Conservation (phyloP, 805 yeast species). For the Lipomyces mesembrius region DNA sequence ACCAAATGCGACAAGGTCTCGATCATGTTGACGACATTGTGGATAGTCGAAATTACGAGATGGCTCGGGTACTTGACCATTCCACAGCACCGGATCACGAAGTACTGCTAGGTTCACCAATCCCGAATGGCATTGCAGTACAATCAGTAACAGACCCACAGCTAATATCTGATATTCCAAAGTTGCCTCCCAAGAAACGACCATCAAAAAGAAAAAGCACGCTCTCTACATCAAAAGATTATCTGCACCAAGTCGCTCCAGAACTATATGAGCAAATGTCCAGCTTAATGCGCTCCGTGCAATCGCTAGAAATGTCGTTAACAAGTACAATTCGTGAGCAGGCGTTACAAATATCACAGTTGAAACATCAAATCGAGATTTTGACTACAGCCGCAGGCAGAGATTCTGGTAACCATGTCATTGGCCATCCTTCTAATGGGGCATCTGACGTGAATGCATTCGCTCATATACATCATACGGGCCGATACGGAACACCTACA, state of each 20-base stretch:
- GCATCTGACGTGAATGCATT: background rate
- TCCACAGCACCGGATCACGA: background rate
- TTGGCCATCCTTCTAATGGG: constrained; percentile 4
- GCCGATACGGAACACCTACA: constrained; percentile 3
- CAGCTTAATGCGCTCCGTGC: constrained; percentile 4
- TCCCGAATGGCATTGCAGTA: background rate
- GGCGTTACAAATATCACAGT: constrained; percentile 12
- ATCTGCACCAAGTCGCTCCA: constrained; percentile 4
- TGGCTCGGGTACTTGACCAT: background rate
- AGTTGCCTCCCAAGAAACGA: background rate
- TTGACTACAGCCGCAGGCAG: background rate
- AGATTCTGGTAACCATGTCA: background rate
- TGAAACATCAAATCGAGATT: constrained; percentile 14
- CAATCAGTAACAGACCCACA: constrained; percentile 1
- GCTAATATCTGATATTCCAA: background rate
- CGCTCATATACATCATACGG: constrained; percentile 4
- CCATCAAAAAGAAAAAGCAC: background rate
- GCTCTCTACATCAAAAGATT: background rate
- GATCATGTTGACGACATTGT: constrained; percentile 6
- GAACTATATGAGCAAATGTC: constrained; percentile 13
- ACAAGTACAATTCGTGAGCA: constrained; percentile 15
- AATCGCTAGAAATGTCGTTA: constrained; percentile 2
- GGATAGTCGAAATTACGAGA: constrained; percentile 5
- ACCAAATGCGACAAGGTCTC: background rate
- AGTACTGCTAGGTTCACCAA: constrained; percentile 3